phyloP scores from a whole-genome alignment of 495 filamentous ascomycete genomes.

The Usnea hakonensis region DNA sequence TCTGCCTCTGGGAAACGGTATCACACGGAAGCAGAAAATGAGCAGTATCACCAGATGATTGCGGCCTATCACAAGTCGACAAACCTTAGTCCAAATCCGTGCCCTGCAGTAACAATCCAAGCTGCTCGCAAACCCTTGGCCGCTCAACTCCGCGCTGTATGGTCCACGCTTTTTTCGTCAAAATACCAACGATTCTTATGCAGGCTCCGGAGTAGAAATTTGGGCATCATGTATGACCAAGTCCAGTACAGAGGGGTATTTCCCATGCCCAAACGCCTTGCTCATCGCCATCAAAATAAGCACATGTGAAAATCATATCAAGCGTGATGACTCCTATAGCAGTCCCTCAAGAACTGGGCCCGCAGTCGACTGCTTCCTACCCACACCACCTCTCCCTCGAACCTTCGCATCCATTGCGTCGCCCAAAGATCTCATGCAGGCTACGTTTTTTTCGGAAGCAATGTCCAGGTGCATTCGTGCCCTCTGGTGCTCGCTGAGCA shows the following conservation, averaged over 20 bases:
- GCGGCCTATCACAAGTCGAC: not conserved
- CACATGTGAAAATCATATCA: not conserved
- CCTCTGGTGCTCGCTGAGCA: slow-evolving; percentile 55
- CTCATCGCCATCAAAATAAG: slow-evolving; percentile 11
- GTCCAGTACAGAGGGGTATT: slow-evolving; percentile 11
- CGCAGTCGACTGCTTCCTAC: slow-evolving; percentile 3
- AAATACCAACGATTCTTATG: not conserved
- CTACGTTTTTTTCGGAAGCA: slow-evolving; percentile 55
- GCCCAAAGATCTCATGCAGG: slow-evolving; percentile 52
- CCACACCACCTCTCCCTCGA: slow-evolving; percentile 13
- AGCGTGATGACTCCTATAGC: not conserved
- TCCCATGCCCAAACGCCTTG: slow-evolving; percentile 16
- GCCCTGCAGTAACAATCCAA: not conserved
- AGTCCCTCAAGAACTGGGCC: not conserved
- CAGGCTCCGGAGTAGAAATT: slow-evolving; percentile 3
- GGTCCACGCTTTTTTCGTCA: not conserved
- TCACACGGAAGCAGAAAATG: not conserved
- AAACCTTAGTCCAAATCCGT: not conserved
- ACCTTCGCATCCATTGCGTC: slow-evolving; percentile 39
- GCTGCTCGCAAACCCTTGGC: not conserved
- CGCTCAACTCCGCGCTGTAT: not conserved
- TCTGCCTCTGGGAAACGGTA: not conserved
- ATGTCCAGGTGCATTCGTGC: slow-evolving; percentile 59
- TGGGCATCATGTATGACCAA: slow-evolving; percentile 1
- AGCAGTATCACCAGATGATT: not conserved